Evolutionary conservation across 2,329 filamentous ascomycete species (phyloP).

Genomic region (Ophiostoma quercus): DNA sequence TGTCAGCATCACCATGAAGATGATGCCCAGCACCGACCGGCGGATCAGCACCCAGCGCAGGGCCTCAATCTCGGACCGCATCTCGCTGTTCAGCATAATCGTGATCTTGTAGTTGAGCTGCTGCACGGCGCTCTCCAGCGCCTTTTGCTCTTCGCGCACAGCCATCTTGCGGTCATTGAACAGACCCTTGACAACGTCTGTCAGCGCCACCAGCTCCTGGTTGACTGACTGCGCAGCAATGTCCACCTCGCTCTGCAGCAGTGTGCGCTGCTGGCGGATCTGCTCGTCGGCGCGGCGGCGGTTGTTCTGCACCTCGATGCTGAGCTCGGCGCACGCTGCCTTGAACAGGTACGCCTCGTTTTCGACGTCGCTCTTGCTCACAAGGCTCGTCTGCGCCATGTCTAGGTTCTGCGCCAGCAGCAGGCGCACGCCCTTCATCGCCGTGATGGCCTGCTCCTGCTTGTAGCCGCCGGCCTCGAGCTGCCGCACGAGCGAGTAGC

Average conservation of each 20-base stretch:
- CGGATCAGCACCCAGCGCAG: constrained; percentile 78
- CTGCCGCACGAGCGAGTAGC: constrained; percentile 78
- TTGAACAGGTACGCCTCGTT: constrained; percentile 93
- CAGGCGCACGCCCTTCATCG: constrained; percentile 87
- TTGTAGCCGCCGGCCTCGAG: constrained; percentile 68
- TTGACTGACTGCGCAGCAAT: constrained; percentile 78
- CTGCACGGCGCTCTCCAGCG: constrained; percentile 80
- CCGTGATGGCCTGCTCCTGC: constrained; percentile 67
- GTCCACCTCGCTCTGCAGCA: constrained; percentile 92
- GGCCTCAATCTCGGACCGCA: constrained; percentile 85
- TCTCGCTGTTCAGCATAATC: constrained; percentile 80
- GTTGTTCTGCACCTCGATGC: constrained; percentile 77
- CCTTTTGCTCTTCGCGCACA: constrained; percentile 80
- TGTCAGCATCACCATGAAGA: constrained; percentile 60
- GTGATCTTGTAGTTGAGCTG: constrained; percentile 96
- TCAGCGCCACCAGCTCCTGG: constrained; percentile 75
- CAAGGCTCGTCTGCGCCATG: constrained; percentile 70
- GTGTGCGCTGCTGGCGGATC: constrained; percentile 74
- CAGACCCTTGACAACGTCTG: constrained; percentile 89
- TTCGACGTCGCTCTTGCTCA: constrained; percentile 88
- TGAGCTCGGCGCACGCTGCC: constrained; percentile 86
- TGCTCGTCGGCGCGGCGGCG: constrained; percentile 72
- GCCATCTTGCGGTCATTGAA: constrained; percentile 95
- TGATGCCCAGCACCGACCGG: constrained; percentile 57
- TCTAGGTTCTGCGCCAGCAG: constrained; percentile 75